Evolutionary conservation across 768 basidiomycete genomes (phyloP).

Genomic region (Termitomyces heimii): DNA sequence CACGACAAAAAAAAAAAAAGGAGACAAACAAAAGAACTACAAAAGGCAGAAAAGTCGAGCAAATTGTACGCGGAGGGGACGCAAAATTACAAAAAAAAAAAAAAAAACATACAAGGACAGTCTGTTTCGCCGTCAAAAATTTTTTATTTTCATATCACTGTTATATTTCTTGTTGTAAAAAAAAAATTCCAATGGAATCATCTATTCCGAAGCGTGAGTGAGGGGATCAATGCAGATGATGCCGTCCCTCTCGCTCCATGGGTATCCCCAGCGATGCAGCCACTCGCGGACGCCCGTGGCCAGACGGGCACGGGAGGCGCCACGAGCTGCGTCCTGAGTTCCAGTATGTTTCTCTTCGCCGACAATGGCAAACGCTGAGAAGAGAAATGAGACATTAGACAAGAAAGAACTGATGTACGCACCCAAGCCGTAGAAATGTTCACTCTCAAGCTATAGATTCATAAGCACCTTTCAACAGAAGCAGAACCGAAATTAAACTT

Average conservation of each 20-base stretch:
- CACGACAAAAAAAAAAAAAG: background rate
- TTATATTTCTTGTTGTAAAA: background rate
- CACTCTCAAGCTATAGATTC: conserved; percentile 66
- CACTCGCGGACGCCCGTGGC: conserved; percentile 86
- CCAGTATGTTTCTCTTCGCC: conserved; percentile 97
- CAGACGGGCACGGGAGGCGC: conserved; percentile 77
- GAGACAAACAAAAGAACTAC: too few relatives aligned
- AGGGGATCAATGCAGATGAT: conserved; percentile 84
- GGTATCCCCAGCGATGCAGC: conserved; percentile 92
- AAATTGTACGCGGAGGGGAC: background rate
- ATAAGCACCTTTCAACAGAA: background rate
- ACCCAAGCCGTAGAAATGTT: conserved; percentile 86
- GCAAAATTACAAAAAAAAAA: background rate
- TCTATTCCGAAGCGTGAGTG: conserved; percentile 55
- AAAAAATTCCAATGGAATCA: background rate
- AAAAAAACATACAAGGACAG: background rate
- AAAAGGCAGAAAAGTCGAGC: background rate
- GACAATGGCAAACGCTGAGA: conserved; percentile 77
- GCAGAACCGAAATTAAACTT: conserved; percentile 29
- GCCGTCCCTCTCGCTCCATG: conserved; percentile 91
- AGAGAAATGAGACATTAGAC: background rate
- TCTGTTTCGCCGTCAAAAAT: background rate
- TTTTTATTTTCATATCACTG: background rate
- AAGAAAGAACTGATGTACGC: conserved; percentile 11
- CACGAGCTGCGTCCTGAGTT: conserved; percentile 77